phyloP scores from a whole-genome alignment of 148 eudicot species.

The Rhododendron ferrugineum region DNA sequence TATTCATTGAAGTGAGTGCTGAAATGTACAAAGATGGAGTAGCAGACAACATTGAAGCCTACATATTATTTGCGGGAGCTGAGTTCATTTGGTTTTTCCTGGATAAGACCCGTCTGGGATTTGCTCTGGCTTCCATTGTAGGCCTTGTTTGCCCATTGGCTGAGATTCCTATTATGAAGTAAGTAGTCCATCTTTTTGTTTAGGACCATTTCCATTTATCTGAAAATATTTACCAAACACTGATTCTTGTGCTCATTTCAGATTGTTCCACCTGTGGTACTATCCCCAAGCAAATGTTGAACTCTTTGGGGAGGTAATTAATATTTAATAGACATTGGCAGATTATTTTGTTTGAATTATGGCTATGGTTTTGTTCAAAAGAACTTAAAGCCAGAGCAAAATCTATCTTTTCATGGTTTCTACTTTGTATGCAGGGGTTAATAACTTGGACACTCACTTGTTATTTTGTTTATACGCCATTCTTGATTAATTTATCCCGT shows the following conservation, averaged over 20 bases:
- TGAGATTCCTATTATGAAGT: conserved; percentile 79
- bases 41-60: conserved; percentile 70
- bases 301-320: conserved; percentile 64
- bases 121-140: conserved; percentile 60
- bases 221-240: not conserved
- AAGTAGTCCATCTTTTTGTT: conserved; percentile 14
- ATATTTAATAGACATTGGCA: conserved; percentile 4
- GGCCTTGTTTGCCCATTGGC: conserved; percentile 79
- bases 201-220: not conserved
- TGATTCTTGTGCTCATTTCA: conserved; percentile 13
- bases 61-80: conserved; percentile 68
- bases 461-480: conserved; percentile 72
- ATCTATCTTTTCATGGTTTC: not conserved
- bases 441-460: conserved; percentile 78
- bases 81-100: conserved; percentile 56
- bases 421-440: conserved; percentile 49
- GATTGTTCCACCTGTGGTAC: conserved; percentile 66
- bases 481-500: conserved; percentile 61
- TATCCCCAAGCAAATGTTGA: conserved; percentile 76
- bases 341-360: not conserved
- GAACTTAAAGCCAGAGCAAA: not conserved
- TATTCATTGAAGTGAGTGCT: conserved; percentile 68
- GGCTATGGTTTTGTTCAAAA: not conserved
- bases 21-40: conserved; percentile 77
- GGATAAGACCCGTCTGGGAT: conserved; percentile 56